Evolutionary conservation across 495 filamentous ascomycete species (phyloP), one percentile per base, ranked within the genome.

Genomic region (Trichoderma orchidacearum): DNA sequence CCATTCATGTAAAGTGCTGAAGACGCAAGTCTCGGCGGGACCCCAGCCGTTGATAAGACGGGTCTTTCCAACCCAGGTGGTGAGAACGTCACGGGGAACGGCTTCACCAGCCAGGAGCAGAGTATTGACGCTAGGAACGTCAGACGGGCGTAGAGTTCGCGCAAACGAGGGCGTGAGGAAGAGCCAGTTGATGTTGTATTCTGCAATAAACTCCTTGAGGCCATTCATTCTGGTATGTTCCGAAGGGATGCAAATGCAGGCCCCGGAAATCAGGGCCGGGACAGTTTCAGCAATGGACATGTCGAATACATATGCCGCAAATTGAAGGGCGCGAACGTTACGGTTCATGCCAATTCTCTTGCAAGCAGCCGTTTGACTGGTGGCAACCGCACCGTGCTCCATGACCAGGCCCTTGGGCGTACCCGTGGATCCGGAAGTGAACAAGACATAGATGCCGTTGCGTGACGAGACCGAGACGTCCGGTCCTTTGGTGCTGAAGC

Each of bases 301-400:
- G 51, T 88, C 85, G 52, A 85, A 87, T 0, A 78, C 78, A 59
- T 79, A 82, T 17, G 78, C 76, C 5, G 83, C 75, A 56, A 82
- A 87, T 54, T 87, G 82, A 7, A 86, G 61, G 1, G 75, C 68
- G 1, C 79, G 67, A 4, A 74, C 73, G 5, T 62, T 56, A 0
- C 68, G 52, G 18, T 67, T 54, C 56, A 80, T 67, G 36, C 68
- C 59, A 41, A 80, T 61, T 7, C 65, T 63, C 18, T 62, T 57
- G 4, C 66, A 66, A 58, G 78, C 73, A 2, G 68, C 71, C 8
- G 66, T 61, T 0, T 70, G 69, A 27, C 58, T 70, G 29, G 68
- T 66, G 30, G 61, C 60, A n/a, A 80, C 60, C 27, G 63, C 53
- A 29, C 58, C 56, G 48, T 79, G 77, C 18, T 73, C 64, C 5